Percentiles rank a stretch among this genome's conserved stretches.
Conservation (phyloP, 2,329 filamentous ascomycete genomes). For the Calonectria crousiana region DNA sequence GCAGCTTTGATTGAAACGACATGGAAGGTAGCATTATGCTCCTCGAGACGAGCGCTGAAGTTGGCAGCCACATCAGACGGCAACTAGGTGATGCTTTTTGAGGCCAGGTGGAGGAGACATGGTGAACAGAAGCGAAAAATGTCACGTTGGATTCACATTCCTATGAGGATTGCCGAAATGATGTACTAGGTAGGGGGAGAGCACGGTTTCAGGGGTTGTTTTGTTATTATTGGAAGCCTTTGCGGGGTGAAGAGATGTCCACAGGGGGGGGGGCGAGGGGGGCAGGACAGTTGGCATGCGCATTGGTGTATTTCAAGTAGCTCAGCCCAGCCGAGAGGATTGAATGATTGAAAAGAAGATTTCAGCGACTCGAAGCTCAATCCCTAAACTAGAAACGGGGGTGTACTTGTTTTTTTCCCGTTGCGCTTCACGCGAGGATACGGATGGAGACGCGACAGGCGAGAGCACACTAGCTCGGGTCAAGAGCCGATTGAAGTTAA, state of each 20-base stretch:
- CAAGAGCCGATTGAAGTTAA: slow-evolving; percentile 1
- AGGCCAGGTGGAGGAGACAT: slow-evolving; percentile 15
- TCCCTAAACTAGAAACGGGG: not conserved
- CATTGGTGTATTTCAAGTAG: slow-evolving; percentile 18
- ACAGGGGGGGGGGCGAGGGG: not conserved
- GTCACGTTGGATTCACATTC: slow-evolving; percentile 30
- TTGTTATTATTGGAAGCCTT: slow-evolving; percentile 18
- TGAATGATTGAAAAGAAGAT: slow-evolving; percentile 19
- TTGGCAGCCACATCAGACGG: not conserved
- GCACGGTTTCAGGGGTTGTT: slow-evolving; percentile 39
- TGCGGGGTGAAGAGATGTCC: slow-evolving; percentile 9
- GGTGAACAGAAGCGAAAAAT: slow-evolving; percentile 20
- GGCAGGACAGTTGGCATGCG: slow-evolving; percentile 18
- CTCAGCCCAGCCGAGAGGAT: slow-evolving; percentile 18
- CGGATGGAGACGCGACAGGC: not conserved
- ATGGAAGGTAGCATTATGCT: slow-evolving; percentile 19
- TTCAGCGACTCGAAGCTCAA: not conserved
- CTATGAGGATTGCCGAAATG: slow-evolving; percentile 25
- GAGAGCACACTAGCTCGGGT: not conserved
- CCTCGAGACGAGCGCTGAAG: slow-evolving; percentile 12
- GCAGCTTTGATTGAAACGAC: slow-evolving; percentile 32
- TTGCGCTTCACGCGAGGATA: not conserved
- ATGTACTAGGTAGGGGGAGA: slow-evolving; percentile 31
- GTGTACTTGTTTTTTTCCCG: not conserved
- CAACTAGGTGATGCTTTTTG: not conserved